Evolutionary conservation across 768 basidiomycete species (phyloP), one percentile per base, ranked within the genome.

Genomic region (Termitomyces sp.): DNA sequence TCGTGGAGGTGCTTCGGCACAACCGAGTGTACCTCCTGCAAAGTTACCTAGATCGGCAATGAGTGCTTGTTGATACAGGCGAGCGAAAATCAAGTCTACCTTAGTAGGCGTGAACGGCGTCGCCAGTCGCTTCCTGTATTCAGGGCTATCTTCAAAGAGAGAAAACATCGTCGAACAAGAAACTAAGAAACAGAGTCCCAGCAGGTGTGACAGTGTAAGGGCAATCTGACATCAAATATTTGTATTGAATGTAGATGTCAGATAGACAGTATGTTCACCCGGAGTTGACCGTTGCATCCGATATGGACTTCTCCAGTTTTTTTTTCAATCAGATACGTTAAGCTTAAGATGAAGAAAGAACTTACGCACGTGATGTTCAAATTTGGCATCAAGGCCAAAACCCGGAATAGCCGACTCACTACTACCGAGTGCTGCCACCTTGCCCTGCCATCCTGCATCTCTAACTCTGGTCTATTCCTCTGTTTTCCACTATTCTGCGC

Each of bases 21-120:
- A 2, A 78, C 78, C 0, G 80, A 76, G 53, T 79, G 83, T 12
- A 85, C 71, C 51, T 85, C 79, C 5, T 76, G 64, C 33, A 86
- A 63, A 16, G 83, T 83, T 24, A 76, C 74, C 81, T 82, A 20
- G n/a, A 15, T 12, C 13, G 12, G 16, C n/a, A 20, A 7, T 35
- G 11, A 35, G 8, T 18, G n/a, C 4, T n/a, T 35, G 12, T 33
- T 9, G 7, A 35, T 50, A 18, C 3, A 33, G 12, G 2, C 5
- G 33, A 7, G n/a, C 9, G 4, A 45, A 20, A 45, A 9, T 20
- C 28, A 18, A 9, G 8, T 9, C 15, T 49, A 18, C 16, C 32
- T 32, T 9, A 2, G 28, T 49, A 49, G 48, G 28, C 1, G 15
- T 15, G 18, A 44, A 44, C 11, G 32, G 32, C 32, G 49, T 50